phyloP scores from a whole-genome alignment of 768 basidiomycete species.

The Xerocomellus dryophilus region DNA sequence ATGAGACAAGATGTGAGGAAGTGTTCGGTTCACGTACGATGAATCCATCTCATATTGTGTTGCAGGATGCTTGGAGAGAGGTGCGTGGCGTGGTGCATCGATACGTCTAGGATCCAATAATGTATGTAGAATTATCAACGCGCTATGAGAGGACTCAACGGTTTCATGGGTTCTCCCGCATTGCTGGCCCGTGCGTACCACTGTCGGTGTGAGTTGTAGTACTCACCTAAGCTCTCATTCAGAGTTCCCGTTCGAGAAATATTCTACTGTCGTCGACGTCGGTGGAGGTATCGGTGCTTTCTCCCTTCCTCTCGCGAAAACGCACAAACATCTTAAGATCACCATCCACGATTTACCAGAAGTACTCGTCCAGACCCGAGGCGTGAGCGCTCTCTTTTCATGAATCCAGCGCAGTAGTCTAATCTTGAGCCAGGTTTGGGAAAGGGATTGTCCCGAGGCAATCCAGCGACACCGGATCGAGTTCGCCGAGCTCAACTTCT shows the following conservation, averaged over 20 bases:
- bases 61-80: slow-evolving; percentile 20
- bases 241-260: slow-evolving; percentile 34
- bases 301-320: slow-evolving; percentile 29
- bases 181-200: slow-evolving; percentile 20
- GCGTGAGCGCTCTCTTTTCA: slow-evolving; percentile 2
- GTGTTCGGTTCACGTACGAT: background rate
- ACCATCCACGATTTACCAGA: slow-evolving; percentile 33
- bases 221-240: background rate
- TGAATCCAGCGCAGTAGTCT: background rate
- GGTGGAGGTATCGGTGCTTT: slow-evolving; percentile 36
- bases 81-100: background rate
- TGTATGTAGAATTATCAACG: slow-evolving; percentile 19
- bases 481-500: too few species aligned
- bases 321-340: slow-evolving; percentile 29
- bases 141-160: slow-evolving; percentile 24
- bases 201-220: background rate
- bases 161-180: slow-evolving; percentile 26
- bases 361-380: slow-evolving; percentile 21
- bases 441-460: slow-evolving; percentile 22
- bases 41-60: background rate
- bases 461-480: too few species aligned
- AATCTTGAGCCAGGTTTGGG: slow-evolving; percentile 21
- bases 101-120: background rate
- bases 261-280: slow-evolving; percentile 33
- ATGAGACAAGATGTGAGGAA: slow-evolving; percentile 23